Conservation (phyloP, 768 basidiomycete species). For the Mycena vulgaris region DNA sequence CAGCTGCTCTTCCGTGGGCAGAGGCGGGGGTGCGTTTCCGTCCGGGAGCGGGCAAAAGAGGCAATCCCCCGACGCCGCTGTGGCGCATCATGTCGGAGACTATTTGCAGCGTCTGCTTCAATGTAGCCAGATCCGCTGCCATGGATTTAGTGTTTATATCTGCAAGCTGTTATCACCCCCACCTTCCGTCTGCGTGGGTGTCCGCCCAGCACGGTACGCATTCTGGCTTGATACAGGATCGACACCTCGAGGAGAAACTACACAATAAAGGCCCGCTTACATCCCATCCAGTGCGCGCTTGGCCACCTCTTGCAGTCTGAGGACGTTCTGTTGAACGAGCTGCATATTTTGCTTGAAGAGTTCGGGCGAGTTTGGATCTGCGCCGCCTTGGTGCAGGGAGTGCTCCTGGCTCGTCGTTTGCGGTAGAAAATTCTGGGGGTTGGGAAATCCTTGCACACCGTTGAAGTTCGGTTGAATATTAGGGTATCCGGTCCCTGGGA, state of each 20-base stretch:
- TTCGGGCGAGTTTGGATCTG: conserved; percentile 73
- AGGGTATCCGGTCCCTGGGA: conserved; percentile 12
- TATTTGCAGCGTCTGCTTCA: conserved; percentile 65
- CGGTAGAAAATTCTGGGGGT: conserved; percentile 11
- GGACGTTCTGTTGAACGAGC: conserved; percentile 63
- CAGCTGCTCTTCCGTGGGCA: conserved; percentile 63
- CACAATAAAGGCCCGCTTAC: conserved; percentile 54
- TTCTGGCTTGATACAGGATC: conserved; percentile 60
- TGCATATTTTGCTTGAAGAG: conserved; percentile 74
- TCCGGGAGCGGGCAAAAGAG: conserved; percentile 55
- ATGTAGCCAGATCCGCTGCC: conserved; percentile 60
- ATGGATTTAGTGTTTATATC: neutral
- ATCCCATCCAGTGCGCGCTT: conserved; percentile 66
- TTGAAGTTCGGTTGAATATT: conserved; percentile 9
- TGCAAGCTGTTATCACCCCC: conserved; percentile 5
- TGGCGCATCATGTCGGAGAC: conserved; percentile 67
- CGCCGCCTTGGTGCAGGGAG: conserved; percentile 47
- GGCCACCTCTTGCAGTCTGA: conserved; percentile 64
- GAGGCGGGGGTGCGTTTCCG: conserved; percentile 38
- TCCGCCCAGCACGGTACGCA: conserved; percentile 71
- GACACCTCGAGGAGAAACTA: neutral
- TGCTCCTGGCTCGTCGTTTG: conserved; percentile 29
- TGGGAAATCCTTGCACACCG: neutral
- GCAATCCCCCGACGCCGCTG: conserved; percentile 78
- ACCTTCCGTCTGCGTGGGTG: conserved; percentile 72